Evolutionary conservation across 805 yeast genomes (phyloP), one percentile per base, ranked within the genome.

Genomic region (Kuraishia ogatae): DNA sequence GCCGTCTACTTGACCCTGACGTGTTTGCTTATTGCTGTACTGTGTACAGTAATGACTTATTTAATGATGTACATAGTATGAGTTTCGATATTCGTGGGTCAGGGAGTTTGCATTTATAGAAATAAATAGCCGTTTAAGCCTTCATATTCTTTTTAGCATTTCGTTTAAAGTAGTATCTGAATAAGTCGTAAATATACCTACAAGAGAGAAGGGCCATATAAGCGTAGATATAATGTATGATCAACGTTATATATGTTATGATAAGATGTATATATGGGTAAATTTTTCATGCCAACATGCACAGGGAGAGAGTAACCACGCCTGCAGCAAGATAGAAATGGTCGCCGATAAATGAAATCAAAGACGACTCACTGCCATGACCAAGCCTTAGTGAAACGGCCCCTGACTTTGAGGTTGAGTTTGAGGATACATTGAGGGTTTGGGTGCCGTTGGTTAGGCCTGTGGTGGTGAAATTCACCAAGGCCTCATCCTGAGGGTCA

Each of bases 401-500:
- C 6, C 43, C 43, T 4, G 43, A 35, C 17, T 35, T 35, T 10
- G 43, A 5, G n/a, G 43, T 35, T 5, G 43, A 35, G 43, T 35
- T 35, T 10, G 43, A 35, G 6, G 43, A 7, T 4, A 35, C 29
- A 43, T 52, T 19, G 56, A 50, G 21, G 39, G 46, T 2, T 8
- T 55, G 39, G 57, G 49, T 20, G 21, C 56, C 71, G 50, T 63
- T 62, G 22, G 76, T 72, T 51, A 71, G 60, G 29, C 80, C 80
- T 21, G 66, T 63, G 1, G 65, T 63, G 22, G 79, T 76, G 62
- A 72, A 76, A 60, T 73, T 72, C 53, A 74, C 65, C 6, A 64
- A 62, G 49, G 59, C 51, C 20, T 50, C 52, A 22, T 21, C 53
- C 13, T 47, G 17, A 28, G 54, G 50, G 29, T 62, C 63, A 7